Conservation (phyloP, 2,329 filamentous ascomycete species). For the Sarocladium brachiariae region DNA sequence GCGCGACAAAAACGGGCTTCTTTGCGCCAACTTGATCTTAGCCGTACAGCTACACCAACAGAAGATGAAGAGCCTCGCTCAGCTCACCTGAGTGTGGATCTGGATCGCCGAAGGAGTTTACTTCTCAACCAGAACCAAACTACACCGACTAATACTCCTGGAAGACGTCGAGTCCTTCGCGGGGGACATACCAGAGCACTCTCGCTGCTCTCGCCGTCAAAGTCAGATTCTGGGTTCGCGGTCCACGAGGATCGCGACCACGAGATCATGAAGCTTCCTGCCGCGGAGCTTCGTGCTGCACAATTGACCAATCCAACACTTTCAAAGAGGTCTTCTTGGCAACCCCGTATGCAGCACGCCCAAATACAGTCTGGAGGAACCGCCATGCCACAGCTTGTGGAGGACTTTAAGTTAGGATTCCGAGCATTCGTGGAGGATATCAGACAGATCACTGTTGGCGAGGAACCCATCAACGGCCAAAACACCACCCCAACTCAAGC, state of each 20-base stretch:
- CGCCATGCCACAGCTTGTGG: constrained; percentile 69
- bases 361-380: constrained; percentile 17
- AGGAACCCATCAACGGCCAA: constrained; percentile 67
- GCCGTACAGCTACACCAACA: neutral
- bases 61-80: constrained; percentile 10
- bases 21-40: constrained; percentile 1
- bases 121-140: constrained; percentile 41
- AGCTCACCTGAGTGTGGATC: constrained; percentile 46
- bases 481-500: constrained; percentile 14
- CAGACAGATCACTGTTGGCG: constrained; percentile 89
- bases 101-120: constrained; percentile 67
- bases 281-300: constrained; percentile 25
- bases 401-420: constrained; percentile 81
- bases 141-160: constrained; percentile 28
- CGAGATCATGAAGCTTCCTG: constrained; percentile 20
- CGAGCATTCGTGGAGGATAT: constrained; percentile 96
- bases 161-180: constrained; percentile 57
- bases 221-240: constrained; percentile 35
- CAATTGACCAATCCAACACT: constrained; percentile 32
- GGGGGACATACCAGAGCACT: constrained; percentile 59
- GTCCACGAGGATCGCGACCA: constrained; percentile 32
- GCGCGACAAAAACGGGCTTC: constrained; percentile 26
- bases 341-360: constrained; percentile 42
- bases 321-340: constrained; percentile 54
- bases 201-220: constrained; percentile 72